A percentile compares a stretch with the other conserved stretches of the same genome.
phyloP scores from a whole-genome alignment of 2,329 filamentous ascomycete genomes.

The Zarea fungicola region DNA sequence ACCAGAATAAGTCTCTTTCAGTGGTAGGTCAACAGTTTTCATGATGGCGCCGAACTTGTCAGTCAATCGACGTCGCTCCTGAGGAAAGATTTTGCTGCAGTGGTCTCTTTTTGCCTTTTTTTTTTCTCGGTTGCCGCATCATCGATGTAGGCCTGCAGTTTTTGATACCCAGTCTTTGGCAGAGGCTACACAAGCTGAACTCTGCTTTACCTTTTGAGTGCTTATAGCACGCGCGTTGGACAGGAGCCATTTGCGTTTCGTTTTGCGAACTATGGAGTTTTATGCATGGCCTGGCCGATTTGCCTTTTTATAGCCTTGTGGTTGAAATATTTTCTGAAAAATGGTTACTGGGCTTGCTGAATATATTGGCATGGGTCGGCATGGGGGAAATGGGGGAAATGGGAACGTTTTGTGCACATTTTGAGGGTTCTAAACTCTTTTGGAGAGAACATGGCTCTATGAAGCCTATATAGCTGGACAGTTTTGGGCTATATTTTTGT shows the following conservation, averaged over 20 bases:
- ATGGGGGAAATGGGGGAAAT: background rate
- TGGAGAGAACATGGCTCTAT: no score
- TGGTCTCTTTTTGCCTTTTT: background rate
- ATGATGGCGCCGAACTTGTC: background rate
- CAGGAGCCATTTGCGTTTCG: background rate
- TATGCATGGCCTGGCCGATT: conserved; percentile 5
- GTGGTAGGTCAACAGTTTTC: background rate
- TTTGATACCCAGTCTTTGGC: conserved; percentile 4
- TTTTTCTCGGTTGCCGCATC: background rate
- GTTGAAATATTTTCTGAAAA: background rate
- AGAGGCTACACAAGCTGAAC: background rate
- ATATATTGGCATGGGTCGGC: background rate
- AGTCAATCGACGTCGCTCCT: background rate
- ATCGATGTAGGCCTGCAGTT: no score
- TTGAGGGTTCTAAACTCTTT: no score
- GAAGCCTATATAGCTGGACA: background rate
- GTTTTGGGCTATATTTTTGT: background rate
- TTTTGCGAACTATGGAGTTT: conserved; percentile 2
- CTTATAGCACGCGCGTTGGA: background rate
- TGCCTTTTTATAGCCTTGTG: background rate
- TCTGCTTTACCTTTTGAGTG: background rate
- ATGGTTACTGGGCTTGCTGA: background rate
- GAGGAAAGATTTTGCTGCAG: background rate
- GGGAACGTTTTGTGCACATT: background rate
- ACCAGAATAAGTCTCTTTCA: background rate